Base-by-base conservation (phyloP, 2,329 filamentous ascomycete species). In the Penicillium sp. region DNA sequence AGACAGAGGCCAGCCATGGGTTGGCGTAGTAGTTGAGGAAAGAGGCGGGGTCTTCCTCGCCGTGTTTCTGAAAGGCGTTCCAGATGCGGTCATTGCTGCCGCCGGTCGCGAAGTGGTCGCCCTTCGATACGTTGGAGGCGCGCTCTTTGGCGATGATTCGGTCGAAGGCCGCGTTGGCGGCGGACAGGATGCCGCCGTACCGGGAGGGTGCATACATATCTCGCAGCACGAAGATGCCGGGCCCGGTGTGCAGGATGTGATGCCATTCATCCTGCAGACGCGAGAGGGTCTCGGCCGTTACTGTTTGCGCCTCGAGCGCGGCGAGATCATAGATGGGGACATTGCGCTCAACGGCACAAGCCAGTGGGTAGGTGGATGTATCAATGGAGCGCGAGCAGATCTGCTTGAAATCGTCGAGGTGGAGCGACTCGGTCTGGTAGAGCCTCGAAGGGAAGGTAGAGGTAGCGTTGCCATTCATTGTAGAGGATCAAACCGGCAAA, bases 31-130 rank as follows among this genome's bases (percentile, higher is more conserved):
- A 86, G 6, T 64, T 53, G 0, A 80, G 54, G 60, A 86, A 86
- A 0, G 78, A 81, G 0, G 62, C 39, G 0, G 82, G 77, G 54
- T 83, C 76, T 25, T 69, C 62, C 2, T 80, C 64, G 18, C 76
- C 79, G 60, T 86, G 83, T 62, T 86, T 87, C 55, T 78, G 78
- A 67, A 86, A 83, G 0, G 83, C 82, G 69, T 86, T 86, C 83
- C 83, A 87, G 69, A 86, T 84, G 9, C 84, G 77, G 48, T 80
- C 75, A 62, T 86, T 86, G 22, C 76, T 74, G 20, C 79, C 79
- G 2, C 74, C 72, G 4, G 75, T 68, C 1, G 82, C 81, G 65
- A 86, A 86, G 61, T 86, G 83, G 64, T 86, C 83, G 20, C 83
- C 83, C 46, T 78, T 76, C 1, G 65, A 44, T 22, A 64, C 65